Evolutionary conservation across 176 grass and related monocot genomes (phyloP).

Genomic region (Tillandsia fasciculata): DNA sequence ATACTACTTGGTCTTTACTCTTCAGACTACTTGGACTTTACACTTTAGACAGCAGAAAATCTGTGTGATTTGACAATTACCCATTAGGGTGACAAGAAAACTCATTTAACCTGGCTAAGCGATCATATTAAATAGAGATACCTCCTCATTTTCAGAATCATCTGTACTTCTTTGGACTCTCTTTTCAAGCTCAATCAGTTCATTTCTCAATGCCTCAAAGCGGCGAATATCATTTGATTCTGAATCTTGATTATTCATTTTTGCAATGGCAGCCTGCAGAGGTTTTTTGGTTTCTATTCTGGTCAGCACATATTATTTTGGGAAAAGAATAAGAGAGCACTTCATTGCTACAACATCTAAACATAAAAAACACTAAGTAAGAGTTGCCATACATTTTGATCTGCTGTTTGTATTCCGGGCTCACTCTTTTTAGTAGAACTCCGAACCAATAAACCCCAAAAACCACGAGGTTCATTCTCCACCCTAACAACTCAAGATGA

Average conservation of each 20-base stretch:
- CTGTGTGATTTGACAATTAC: neutral
- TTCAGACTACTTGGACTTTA: too few species aligned
- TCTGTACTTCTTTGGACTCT: conserved; percentile 77
- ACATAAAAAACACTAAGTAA: neutral
- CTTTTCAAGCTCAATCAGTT: conserved; percentile 86
- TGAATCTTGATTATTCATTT: conserved; percentile 38
- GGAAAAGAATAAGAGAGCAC: conserved; percentile 8
- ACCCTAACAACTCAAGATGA: conserved; percentile 16
- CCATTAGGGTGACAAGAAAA: neutral
- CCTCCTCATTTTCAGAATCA: conserved; percentile 49
- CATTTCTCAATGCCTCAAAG: conserved; percentile 63
- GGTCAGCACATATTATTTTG: neutral
- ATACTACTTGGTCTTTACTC: too few species aligned
- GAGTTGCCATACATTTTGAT: conserved; percentile 46
- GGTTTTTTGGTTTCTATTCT: neutral
- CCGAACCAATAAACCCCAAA: conserved; percentile 52
- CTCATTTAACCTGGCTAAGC: neutral
- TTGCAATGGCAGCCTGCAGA: conserved; percentile 31
- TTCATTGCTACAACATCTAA: neutral
- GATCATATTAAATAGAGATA: conserved; percentile 31
- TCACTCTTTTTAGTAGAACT: conserved; percentile 32
- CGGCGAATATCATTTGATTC: conserved; percentile 60
- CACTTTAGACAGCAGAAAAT: neutral
- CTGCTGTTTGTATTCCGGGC: conserved; percentile 17
- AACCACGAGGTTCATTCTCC: conserved; percentile 46